Base-by-base conservation (phyloP, 108 stramenopile genomes). In the Cyclotella sp. region DNA sequence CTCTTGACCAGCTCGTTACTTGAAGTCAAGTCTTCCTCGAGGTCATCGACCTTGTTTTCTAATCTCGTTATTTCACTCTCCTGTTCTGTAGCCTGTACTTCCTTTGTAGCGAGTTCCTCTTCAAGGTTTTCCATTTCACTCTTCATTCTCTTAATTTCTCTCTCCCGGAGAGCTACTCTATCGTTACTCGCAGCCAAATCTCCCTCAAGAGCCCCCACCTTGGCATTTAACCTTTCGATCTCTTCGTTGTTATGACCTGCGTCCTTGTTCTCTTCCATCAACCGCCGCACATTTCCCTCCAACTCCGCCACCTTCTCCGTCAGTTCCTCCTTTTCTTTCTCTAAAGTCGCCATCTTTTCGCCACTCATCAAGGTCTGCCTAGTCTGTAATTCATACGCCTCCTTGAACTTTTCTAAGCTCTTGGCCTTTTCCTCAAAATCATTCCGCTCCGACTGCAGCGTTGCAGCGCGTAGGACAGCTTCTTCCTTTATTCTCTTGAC, bases 321-420 rank as follows among this genome's bases (percentile, higher is more conserved):
- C 16, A 52, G 16, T 42, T 70, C 62, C 27, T 51, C 62, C 29
- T 30, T 30, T 6, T 70, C 61, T 24, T n/a, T 49, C 18, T 16
- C n/a, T 9, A 49, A 49, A n/a, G 6, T 30, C 27, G 30, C 24
- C 21, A 43, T 46, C 18, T 45, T 55, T 72, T 15, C 59, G 14
- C 60, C 42, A 44, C 28, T 30, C 24, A 42, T 58, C 60, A 62
- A 19, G 42, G 34, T 30, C 42, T 46, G 52, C 44, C 27, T 49
- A 1, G 44, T 71, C 70, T 28, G 44, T 42, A 43, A 45, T n/a
- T 53, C 70, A 16, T 16, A 28, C 43, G 57, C 70, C 70, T 71
- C 60, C 60, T 76, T 28, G 4, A 66, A 18, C 27, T 44, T 65
- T 29, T 57, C 43, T 41, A 39, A 51, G 47, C 19, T 64, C n/a